phyloP scores from a whole-genome alignment of 139 green algal genomes.

The Diplosphaera chodatii region DNA sequence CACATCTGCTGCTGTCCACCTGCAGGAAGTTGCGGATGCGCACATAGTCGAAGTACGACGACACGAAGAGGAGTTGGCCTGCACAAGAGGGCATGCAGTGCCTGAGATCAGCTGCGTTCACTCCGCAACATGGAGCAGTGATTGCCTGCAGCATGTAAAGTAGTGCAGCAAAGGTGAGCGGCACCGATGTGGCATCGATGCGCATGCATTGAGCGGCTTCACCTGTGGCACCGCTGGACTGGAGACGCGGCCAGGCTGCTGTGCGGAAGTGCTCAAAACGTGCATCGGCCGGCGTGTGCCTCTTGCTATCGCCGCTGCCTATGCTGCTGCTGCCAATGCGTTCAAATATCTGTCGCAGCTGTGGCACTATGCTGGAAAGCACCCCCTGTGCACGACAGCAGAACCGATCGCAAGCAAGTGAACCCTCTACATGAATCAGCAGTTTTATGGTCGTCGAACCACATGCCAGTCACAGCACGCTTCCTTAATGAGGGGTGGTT shows the following conservation, averaged over 20 bases:
- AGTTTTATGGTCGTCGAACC: too few relatives aligned
- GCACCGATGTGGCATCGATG: too few relatives aligned
- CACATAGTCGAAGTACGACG: slow-evolving; percentile 96
- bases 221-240: slow-evolving; percentile 24
- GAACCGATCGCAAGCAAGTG: too few relatives aligned
- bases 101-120: too few relatives aligned
- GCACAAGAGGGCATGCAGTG: too few relatives aligned
- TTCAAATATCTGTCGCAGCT: slow-evolving; percentile 85
- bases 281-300: slow-evolving; percentile 41
- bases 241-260: slow-evolving; percentile 69
- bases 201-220: too few relatives aligned
- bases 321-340: slow-evolving; percentile 41
- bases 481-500: too few relatives aligned
- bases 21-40: slow-evolving; percentile 60
- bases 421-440: too few relatives aligned
- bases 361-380: slow-evolving; percentile 24
- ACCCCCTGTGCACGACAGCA: slow-evolving; percentile 44
- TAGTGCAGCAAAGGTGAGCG: too few relatives aligned
- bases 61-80: slow-evolving; percentile 74
- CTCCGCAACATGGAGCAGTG: too few relatives aligned
- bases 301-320: not conserved
- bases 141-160: too few relatives aligned
- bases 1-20: not conserved
- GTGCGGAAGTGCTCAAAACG: slow-evolving; percentile 82
- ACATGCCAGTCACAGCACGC: too few relatives aligned